Base-by-base conservation (phyloP, 371 early-diverging fungal species). In the Mucor irregularis region DNA sequence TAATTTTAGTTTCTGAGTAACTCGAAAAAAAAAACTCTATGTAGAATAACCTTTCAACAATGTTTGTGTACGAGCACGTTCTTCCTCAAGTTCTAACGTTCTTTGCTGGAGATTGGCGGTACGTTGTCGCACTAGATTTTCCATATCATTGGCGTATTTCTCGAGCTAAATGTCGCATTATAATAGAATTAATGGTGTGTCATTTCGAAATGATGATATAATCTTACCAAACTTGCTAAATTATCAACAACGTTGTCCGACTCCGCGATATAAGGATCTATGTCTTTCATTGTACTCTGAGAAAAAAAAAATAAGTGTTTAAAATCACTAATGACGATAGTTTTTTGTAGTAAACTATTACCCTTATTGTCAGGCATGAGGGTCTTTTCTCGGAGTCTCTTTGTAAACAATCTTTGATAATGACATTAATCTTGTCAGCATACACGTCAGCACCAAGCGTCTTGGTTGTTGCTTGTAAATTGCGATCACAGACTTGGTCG, bases 81-180 rank as follows among this genome's bases (percentile, higher is more conserved):
- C 81, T 39, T 76, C 79, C 53, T 78, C 81, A 9, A 81, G 46
- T 39, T 81, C 79, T 4, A 73, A 21, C 1, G 81, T 81, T 13
- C 81, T 66, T 58, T 66, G 71, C 39, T 81, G 81, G 11, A 81
- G 33, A 42, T 81, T 76, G 3, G 60, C 62, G 0, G 81, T 81
- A 17, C 81, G 58, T 28, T 81, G 69, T 2, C 55, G 61, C 0
- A 78, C 81, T 10, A 81, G 54, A 1, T 68, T 73, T 38, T 81
- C 81, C 81, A 81, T 81, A 24, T 81, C 79, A 42, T 69, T 78
- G 13, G 71, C 77, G 43, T 81, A 81, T 56, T 76, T 74, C 45
- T 81, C 81, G 8, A 81, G 52, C 73, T 70, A 54, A 30, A 34
- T 5, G 13, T 9, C 0, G 13, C 24, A 4, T 42, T 13, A 10